Percentiles rank a stretch among this genome's conserved stretches.
Evolutionary conservation across 2,329 filamentous ascomycete genomes (phyloP).

Genomic region (Mariannaea elegans): DNA sequence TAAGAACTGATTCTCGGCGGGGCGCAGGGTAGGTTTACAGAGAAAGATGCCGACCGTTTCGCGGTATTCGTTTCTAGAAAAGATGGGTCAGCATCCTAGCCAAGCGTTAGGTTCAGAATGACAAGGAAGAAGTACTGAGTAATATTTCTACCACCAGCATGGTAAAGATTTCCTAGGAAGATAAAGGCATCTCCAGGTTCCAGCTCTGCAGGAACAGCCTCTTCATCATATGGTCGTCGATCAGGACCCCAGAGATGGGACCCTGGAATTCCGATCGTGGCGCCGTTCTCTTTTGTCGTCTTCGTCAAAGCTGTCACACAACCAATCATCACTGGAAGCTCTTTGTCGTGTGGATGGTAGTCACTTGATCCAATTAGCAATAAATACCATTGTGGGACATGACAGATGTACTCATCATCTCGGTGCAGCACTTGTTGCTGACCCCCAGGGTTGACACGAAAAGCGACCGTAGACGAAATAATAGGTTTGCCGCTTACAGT

Average conservation of each 20-base stretch:
- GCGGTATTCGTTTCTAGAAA: conserved; percentile 39
- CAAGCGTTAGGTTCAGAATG: too few species aligned
- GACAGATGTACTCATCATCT: conserved; percentile 10
- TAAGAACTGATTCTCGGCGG: conserved; percentile 47
- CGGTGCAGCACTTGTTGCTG: conserved; percentile 50
- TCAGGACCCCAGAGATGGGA: conserved; percentile 51
- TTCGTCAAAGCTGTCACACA: conserved; percentile 13
- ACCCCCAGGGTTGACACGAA: conserved; percentile 51
- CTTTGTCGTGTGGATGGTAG: conserved; percentile 1
- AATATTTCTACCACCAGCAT: conserved; percentile 49
- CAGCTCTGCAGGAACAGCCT: conserved; percentile 49
- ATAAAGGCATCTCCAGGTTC: conserved; percentile 49
- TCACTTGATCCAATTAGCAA: neutral
- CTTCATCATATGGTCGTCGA: conserved; percentile 45
- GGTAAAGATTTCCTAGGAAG: conserved; percentile 50
- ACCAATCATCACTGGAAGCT: conserved; percentile 7
- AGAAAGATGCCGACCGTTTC: conserved; percentile 47
- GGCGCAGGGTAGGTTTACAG: conserved; percentile 45
- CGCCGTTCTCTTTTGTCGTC: conserved; percentile 46
- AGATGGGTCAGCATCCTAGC: too few species aligned
- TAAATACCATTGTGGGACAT: too few species aligned
- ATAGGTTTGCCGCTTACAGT: conserved; percentile 45
- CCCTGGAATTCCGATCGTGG: conserved; percentile 49
- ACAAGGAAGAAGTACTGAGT: conserved; percentile 28
- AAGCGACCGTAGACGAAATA: conserved; percentile 48